phyloP scores from a whole-genome alignment of 139 green algal species.

The Diplosphaera chodatii region DNA sequence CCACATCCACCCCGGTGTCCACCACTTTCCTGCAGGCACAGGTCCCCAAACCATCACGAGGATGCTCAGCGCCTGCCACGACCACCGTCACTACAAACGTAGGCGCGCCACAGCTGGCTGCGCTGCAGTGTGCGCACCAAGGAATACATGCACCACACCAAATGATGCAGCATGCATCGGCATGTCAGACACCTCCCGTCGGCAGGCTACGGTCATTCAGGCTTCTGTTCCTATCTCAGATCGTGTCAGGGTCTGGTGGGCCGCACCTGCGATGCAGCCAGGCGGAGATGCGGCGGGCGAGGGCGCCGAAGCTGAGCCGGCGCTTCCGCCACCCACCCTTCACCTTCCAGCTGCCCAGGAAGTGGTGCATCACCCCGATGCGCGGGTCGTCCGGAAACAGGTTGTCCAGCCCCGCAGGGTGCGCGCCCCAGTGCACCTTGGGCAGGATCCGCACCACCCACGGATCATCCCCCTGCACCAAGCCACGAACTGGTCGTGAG shows the following conservation, averaged over 20 bases:
- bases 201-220: no score
- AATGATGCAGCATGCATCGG: no score
- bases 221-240: no score
- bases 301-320: conserved; percentile 3
- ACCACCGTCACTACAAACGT: no score
- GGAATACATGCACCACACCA: no score
- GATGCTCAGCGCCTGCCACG: no score
- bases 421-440: conserved; percentile 57
- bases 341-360: conserved; percentile 61
- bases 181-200: no score
- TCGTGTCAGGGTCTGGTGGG: no score
- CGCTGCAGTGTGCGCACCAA: no score
- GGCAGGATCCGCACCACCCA: conserved; percentile 73
- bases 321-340: conserved; percentile 30
- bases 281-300: neutral
- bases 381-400: conserved; percentile 35
- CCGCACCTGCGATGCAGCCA: neutral
- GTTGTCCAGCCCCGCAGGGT: conserved; percentile 37
- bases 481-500: no score
- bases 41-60: no score
- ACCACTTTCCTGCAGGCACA: neutral
- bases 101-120: no score
- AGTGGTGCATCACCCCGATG: conserved; percentile 71
- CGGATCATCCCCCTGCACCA: conserved; percentile 35
- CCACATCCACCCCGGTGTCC: neutral